Evolutionary conservation across 1,139 yeast species (phyloP).

Genomic region (Lodderomyces elongisporus): DNA sequence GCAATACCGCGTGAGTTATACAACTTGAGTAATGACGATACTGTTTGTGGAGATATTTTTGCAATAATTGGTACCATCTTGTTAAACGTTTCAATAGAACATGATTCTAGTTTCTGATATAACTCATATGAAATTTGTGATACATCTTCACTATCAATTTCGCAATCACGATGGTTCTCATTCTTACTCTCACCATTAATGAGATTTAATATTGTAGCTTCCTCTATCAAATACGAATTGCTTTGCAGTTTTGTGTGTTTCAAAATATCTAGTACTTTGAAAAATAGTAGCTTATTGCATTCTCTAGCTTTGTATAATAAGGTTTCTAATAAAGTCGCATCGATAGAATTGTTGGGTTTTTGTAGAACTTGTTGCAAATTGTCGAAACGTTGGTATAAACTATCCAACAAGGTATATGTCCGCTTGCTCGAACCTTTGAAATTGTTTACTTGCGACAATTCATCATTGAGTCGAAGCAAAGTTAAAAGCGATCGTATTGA

Average conservation of each 20-base stretch:
- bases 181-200: neutral
- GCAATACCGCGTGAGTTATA: slow-evolving; percentile 1
- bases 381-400: neutral
- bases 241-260: neutral
- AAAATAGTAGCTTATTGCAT: neutral
- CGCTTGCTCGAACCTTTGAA: slow-evolving; percentile 9
- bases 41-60: neutral
- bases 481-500: slow-evolving; percentile 13
- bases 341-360: neutral
- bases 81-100: slow-evolving; percentile 1
- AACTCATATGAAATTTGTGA: no score
- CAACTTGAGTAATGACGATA: neutral
- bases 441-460: slow-evolving; percentile 19
- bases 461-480: slow-evolving; percentile 21
- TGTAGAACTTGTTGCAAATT: neutral
- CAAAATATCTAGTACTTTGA: neutral
- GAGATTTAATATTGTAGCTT: neutral
- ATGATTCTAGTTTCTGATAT: no score
- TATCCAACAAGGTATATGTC: neutral
- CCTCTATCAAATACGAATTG: neutral
- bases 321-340: neutral
- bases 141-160: no score
- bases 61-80: slow-evolving; percentile 1
- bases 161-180: no score
- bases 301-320: neutral